A percentile compares a stretch with the other conserved stretches of the same genome.
Conservation (phyloP, 2,329 filamentous ascomycete species). For the Lojkania enalia region DNA sequence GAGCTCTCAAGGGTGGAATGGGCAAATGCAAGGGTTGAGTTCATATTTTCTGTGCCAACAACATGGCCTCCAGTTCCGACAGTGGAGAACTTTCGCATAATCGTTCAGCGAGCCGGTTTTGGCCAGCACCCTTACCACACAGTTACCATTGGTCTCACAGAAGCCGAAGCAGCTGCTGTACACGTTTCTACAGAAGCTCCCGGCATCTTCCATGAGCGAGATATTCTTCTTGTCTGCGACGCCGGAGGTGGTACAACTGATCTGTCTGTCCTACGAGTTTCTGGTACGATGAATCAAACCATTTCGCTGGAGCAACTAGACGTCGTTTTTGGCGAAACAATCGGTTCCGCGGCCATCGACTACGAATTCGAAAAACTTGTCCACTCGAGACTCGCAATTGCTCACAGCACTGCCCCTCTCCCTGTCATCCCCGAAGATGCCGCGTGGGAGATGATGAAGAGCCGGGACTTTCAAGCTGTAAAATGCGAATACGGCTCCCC, state of each 20-base stretch:
- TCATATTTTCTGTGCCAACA: slow-evolving; percentile 61
- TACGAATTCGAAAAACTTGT: slow-evolving; percentile 45
- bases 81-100: slow-evolving; percentile 56
- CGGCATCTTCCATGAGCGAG: slow-evolving; percentile 43
- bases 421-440: slow-evolving; percentile 38
- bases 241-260: slow-evolving; percentile 56
- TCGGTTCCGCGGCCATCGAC: slow-evolving; percentile 48
- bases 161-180: slow-evolving; percentile 59
- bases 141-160: slow-evolving; percentile 53
- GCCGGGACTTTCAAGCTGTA: slow-evolving; percentile 44
- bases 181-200: slow-evolving; percentile 48
- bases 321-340: slow-evolving; percentile 46
- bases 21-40: slow-evolving; percentile 53
- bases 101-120: slow-evolving; percentile 56
- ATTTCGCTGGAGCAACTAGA: slow-evolving; percentile 42
- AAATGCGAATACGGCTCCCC: slow-evolving; percentile 48
- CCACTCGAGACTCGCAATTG: slow-evolving; percentile 30
- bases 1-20: slow-evolving; percentile 44
- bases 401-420: slow-evolving; percentile 28
- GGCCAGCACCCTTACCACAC: slow-evolving; percentile 46
- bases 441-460: slow-evolving; percentile 49
- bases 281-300: slow-evolving; percentile 26
- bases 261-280: slow-evolving; percentile 44
- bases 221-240: slow-evolving; percentile 56
- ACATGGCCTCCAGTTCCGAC: slow-evolving; percentile 58